These are phyloP conservation scores for Annulohypoxylon truncatum DNA, from an alignment of 2,329 filamentous ascomycete genomes.

Conservation along the genomic window DNA sequence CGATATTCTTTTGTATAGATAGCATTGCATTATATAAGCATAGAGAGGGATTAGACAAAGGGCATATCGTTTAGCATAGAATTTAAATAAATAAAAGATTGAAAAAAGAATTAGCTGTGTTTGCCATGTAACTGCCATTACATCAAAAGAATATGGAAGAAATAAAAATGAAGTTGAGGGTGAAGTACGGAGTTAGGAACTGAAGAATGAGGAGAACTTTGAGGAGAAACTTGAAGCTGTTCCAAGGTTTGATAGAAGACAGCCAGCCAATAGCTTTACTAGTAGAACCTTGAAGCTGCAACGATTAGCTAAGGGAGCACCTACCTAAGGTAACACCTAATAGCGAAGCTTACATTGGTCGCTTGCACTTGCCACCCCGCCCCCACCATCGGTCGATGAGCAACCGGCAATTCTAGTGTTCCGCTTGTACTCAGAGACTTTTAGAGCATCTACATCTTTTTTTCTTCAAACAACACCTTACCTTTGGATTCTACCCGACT, in stretches of 20 bases:
- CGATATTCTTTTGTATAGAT: slow-evolving; percentile 1
- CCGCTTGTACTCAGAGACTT: background rate
- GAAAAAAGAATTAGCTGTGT: background rate
- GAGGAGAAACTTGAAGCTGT: slow-evolving; percentile 3
- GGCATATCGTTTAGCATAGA: slow-evolving; percentile 12
- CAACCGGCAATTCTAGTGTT: background rate
- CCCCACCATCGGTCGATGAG: slow-evolving; percentile 4
- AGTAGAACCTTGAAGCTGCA: background rate
- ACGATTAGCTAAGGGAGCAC: background rate
- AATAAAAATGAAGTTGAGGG: background rate
- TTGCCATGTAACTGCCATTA: background rate
- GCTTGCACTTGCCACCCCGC: slow-evolving; percentile 2
- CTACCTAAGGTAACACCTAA: background rate
- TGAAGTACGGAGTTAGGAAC: background rate
- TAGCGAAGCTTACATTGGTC: background rate
- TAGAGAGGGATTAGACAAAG: slow-evolving; percentile 5
- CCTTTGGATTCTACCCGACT: background rate
- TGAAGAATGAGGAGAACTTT: background rate
- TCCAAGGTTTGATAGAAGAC: background rate
- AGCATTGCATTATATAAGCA: slow-evolving; percentile 18
- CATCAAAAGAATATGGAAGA: background rate
- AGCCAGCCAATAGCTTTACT: background rate
- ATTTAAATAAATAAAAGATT: background rate
- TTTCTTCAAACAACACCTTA: background rate
- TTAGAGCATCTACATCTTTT: background rate